Conservation (phyloP, 2,329 filamentous ascomycete species). For the Macrophomina tecta region DNA sequence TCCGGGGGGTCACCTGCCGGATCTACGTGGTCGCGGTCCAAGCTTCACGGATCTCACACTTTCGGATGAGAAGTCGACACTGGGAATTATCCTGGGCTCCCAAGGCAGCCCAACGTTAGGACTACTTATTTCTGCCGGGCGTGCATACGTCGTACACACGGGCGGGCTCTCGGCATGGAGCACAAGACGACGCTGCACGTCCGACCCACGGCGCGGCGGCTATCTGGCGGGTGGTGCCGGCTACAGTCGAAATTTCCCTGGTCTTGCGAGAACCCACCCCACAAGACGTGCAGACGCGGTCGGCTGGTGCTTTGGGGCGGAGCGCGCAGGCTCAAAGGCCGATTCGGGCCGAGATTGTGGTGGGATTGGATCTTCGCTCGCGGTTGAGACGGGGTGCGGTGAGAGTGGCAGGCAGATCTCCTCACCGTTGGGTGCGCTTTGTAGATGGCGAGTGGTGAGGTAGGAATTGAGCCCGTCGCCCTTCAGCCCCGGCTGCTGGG, state of each 20-base stretch:
- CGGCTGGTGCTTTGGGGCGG: conserved; percentile 16
- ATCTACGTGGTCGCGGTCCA: conserved; percentile 19
- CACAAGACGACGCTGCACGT: conserved; percentile 1
- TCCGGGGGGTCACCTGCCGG: conserved; percentile 21
- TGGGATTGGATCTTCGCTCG: conserved; percentile 27
- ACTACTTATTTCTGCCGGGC: conserved; percentile 10
- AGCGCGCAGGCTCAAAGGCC: conserved; percentile 8
- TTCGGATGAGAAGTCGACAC: conserved; percentile 8
- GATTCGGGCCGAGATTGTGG: conserved; percentile 28
- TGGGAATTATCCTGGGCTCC: conserved; percentile 10
- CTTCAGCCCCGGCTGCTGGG: background rate
- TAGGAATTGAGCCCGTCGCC: conserved; percentile 16
- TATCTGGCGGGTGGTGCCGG: conserved; percentile 23
- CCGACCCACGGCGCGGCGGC: conserved; percentile 17
- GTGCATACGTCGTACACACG: background rate
- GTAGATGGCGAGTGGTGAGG: conserved; percentile 2
- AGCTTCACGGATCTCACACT: conserved; percentile 20
- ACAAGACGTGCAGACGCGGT: conserved; percentile 12
- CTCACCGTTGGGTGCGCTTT: conserved; percentile 11
- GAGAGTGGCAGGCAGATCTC: conserved; percentile 26
- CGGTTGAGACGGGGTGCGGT: conserved; percentile 25
- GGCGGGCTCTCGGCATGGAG: background rate
- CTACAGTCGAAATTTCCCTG: conserved; percentile 16
- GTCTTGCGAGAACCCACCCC: conserved; percentile 10
- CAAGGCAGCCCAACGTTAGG: conserved; percentile 9